Evolutionary conservation across 495 filamentous ascomycete species (phyloP), one percentile per base, ranked within the genome.

Genomic region (Penicillium macrosclerotiorum): DNA sequence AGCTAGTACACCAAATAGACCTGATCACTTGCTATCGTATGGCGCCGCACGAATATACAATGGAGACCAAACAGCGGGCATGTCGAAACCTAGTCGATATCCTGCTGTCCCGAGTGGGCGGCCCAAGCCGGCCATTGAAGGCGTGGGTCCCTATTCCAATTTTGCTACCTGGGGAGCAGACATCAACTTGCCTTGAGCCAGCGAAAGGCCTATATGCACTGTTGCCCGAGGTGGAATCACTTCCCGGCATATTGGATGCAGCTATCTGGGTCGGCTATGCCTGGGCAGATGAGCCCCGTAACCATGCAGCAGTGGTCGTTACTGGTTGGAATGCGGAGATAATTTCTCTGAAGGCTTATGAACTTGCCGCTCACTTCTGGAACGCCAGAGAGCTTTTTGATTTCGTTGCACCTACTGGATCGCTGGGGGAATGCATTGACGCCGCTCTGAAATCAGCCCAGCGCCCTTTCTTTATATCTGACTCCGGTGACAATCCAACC

Each of bases 221-320:
- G 0, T 62, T 82, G 4, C 69, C 75, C 5, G 54, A 50, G 7
- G 67, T 79, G 5, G 76, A 75, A 48, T 56, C 60, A 1, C 40
- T 42, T 7, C 49, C 63, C 0, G 72, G 65, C 2, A 59, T 80
- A 2, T 54, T 80, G 12, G 78, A 82, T 57, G 78, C 76, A 1
- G 74, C 74, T 0, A 72, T 82, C 11, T 82, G 77, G 78, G 75
- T 82, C 8, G 78, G 78, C 1, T 82, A 82, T 54, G 71, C 77
- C 3, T 82, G 77, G 77, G 78, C 78, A 4, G 78, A 82, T 47
- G 77, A 80, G 48, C 74, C 73, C 16, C 71, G 78, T 19, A 80
- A 80, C 36, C 68, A 74, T 9, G 78, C 76, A 0, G 73, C 56
- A 4, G 67, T 80, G 5, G 67, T 79, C 5, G 76, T 75, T 3